Conservation (phyloP, 768 basidiomycete genomes). For the Lentinula aciculospora region DNA sequence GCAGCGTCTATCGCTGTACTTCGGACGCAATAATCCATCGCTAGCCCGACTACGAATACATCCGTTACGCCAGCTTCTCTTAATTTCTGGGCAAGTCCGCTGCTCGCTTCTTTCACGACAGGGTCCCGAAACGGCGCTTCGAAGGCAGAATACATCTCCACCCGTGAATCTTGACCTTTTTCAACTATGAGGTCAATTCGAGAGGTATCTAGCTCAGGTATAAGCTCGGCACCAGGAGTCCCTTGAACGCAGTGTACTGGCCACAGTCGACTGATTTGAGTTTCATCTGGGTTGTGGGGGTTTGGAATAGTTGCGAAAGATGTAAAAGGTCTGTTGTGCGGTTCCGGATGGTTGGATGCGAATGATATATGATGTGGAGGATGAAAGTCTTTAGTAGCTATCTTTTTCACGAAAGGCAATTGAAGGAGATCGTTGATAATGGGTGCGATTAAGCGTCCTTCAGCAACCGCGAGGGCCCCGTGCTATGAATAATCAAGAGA, state of each 20-base stretch:
- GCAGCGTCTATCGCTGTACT: conserved; percentile 37
- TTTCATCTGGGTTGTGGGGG: conserved; percentile 27
- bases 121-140: conserved; percentile 34
- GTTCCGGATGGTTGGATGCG: conserved; percentile 29
- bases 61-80: conserved; percentile 31
- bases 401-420: conserved; percentile 43
- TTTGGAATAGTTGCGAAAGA: conserved; percentile 20
- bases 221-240: conserved; percentile 45
- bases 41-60: conserved; percentile 53
- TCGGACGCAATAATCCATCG: conserved; percentile 64
- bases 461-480: conserved; percentile 68
- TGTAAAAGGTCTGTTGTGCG: conserved; percentile 16
- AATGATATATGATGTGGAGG: conserved; percentile 69
- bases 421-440: conserved; percentile 52
- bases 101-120: conserved; percentile 11
- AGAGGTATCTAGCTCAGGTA: conserved; percentile 30
- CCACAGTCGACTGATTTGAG: conserved; percentile 51
- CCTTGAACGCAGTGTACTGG: conserved; percentile 64
- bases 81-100: conserved; percentile 17
- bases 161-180: conserved; percentile 36
- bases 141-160: conserved; percentile 70
- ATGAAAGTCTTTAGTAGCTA: conserved; percentile 58
- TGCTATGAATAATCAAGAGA: conserved; percentile 4
- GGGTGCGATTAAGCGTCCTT: conserved; percentile 52
- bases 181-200: conserved; percentile 15